Base-by-base conservation (phyloP, 306 rosid genomes). In the Pachyrhizus erosus region DNA sequence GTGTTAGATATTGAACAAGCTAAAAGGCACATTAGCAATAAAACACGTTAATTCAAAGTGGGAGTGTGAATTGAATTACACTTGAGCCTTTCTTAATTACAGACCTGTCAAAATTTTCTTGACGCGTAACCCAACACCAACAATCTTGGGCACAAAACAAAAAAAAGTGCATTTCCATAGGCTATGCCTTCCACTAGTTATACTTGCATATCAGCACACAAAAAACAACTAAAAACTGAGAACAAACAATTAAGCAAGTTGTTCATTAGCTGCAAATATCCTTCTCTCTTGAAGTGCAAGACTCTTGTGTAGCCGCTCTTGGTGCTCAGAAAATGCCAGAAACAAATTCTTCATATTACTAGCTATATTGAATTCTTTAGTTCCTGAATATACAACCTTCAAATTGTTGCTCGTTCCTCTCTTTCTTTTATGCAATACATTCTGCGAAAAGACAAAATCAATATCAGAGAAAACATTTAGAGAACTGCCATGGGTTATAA, bases 331-430 rank as follows among this genome's bases (percentile, higher is more conserved):
- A 81, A 93, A 90, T 37, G 73, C 91, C 88, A 68, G 5, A 76
- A 78, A 86, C 79, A 91, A n/a, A 27, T 77, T 71, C 75, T 81
- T 84, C 31, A 78, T 67, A 37, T 58, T 43, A 85, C 79, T 84
- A 7, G 93, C 98, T n/a, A 2, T 61, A 48, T 60, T 49, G 82
- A 83, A 91, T 43, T 88, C 91, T 21, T 61, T 62, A 72, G 80
- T 87, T 86, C 93, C 93, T n/a, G 75, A 27, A 14, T 0, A 4
- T 3, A 90, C 90, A 73, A 88, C 68, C 87, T 85, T 93, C 87
- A 95, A 80, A 58, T 73, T 70, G 2, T 75, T 81, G 76, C 61
- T n/a, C 4, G 37, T 17, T 61, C 78, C 77, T 4, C 17, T 11
- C 33, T 66, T 58, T 83, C 46, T 82, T 37, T 58, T 20, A 80